Base-by-base conservation (phyloP, 2,329 filamentous ascomycete species). In the Penicillium vulpinum region DNA sequence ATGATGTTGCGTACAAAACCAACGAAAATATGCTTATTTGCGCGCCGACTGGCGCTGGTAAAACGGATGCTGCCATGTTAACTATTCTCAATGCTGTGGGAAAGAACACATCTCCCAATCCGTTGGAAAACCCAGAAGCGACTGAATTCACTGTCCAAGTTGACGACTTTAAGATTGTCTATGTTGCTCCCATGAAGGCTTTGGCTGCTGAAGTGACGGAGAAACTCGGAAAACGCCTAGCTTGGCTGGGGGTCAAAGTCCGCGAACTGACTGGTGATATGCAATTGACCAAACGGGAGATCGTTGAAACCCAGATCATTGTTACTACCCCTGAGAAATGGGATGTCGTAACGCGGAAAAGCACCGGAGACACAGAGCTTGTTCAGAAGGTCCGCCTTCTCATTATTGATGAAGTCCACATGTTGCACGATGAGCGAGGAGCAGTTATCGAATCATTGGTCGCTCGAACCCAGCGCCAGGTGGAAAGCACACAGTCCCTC, bases 11-110 rank as follows among this genome's bases (percentile, higher is more conserved):
- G 0, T 97, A 99, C 77, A 91, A 88, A 72, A 97, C 91, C 2
- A 96, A 87, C 69, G 94, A 99, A 76, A 99, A 99, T 66, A 97
- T 99, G 93, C 85, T 99, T 50, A 95, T 99, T 58, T 99, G 94
- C 75, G 94, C 94, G 22, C 94, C 94, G 5, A 99, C 94, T 52
- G 94, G 94, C 85, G 92, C 92, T 59, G 94, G 94, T 85, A 99
- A 99, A 83, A 99, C 94, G 1, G 94, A 99, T 76, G 94, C 93
- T 29, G 95, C 94, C 9, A 95, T 99, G 92, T 83, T 99, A 64
- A 94, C 95, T 0, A 91, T 99, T 56, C 80, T 99, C 57, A 95
- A 96, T 71, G 89, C 90, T 0, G 87, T 99, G 56, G 87, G 90
- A 2, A 92, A 96, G 72, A 93, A 97, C 68, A 84, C 90, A 24